phyloP scores from a whole-genome alignment of 2,329 filamentous ascomycete species.

The Penicillium brevicompactum region DNA sequence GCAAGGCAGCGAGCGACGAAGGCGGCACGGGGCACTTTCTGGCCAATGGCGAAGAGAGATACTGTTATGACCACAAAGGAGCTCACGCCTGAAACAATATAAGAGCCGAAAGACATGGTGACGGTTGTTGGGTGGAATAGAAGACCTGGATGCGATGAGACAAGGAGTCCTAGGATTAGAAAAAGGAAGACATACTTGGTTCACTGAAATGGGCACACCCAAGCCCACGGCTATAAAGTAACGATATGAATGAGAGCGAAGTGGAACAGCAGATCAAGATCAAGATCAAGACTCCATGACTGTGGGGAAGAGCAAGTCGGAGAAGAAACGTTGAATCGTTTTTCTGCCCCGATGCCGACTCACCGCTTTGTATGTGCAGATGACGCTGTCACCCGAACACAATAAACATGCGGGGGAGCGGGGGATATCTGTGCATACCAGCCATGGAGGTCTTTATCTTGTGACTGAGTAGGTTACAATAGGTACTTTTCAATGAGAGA shows the following conservation, averaged over 20 bases:
- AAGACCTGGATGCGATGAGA: slow-evolving; percentile 9
- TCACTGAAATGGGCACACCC: neutral
- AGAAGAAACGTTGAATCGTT: slow-evolving; percentile 19
- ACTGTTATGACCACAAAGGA: slow-evolving; percentile 64
- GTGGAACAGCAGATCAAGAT: slow-evolving; percentile 2
- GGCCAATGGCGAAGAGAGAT: slow-evolving; percentile 47
- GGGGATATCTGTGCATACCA: neutral
- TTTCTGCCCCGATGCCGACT: slow-evolving; percentile 28
- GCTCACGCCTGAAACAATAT: slow-evolving; percentile 61
- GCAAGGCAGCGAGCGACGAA: slow-evolving; percentile 51
- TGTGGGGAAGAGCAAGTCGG: slow-evolving; percentile 14
- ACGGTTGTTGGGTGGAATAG: slow-evolving; percentile 25
- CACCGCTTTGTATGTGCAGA: slow-evolving; percentile 26
- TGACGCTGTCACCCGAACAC: slow-evolving; percentile 21
- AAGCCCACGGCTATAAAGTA: neutral
- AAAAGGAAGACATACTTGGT: neutral
- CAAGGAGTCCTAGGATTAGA: neutral
- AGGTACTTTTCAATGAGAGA: slow-evolving; percentile 4
- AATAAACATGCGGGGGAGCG: neutral
- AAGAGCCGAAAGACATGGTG: slow-evolving; percentile 64
- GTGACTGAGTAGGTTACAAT: neutral
- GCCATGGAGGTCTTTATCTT: neutral
- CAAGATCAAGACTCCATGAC: slow-evolving; percentile 7
- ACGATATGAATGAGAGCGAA: neutral
- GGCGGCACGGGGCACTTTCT: slow-evolving; percentile 46